phyloP scores from a whole-genome alignment of 2,329 filamentous ascomycete species.

The Pyricularia grisea region DNA sequence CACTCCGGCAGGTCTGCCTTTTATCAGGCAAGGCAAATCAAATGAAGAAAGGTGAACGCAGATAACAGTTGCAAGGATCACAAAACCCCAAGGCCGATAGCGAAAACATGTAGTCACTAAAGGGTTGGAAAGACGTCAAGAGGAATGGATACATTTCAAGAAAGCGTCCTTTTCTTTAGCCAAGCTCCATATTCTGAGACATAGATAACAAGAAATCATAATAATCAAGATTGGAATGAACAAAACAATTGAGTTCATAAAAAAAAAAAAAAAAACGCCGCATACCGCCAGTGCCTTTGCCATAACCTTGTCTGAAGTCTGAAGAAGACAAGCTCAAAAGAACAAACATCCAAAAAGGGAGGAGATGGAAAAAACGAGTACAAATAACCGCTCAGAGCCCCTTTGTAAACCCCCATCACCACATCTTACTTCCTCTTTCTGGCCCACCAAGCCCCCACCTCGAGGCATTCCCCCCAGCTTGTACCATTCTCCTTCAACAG shows the following conservation, averaged over 20 bases:
- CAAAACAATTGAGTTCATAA: background rate
- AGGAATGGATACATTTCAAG: background rate
- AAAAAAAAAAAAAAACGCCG: background rate
- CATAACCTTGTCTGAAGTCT: background rate
- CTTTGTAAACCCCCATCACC: background rate
- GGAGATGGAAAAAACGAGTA: background rate
- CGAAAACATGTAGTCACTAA: too few species aligned
- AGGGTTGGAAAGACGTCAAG: background rate
- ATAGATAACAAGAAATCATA: background rate
- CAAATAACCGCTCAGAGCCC: background rate
- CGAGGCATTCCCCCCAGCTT: constrained; percentile 77
- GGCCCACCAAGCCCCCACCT: constrained; percentile 79
- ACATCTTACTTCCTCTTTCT: constrained; percentile 48
- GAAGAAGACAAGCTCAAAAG: background rate
- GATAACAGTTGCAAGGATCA: too few species aligned
- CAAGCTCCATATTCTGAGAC: background rate
- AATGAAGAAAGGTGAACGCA: too few species aligned
- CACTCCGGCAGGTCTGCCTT: too few species aligned
- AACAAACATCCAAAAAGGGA: constrained; percentile 4
- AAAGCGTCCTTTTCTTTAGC: background rate
- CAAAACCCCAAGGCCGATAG: too few species aligned
- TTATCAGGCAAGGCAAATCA: too few species aligned
- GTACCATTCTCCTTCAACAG: constrained; percentile 71
- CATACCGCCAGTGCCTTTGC: background rate
- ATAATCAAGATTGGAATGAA: background rate